Evolutionary conservation across 1,284 basidiomycete genomes (phyloP).

Genomic region (Marasmius sp.): DNA sequence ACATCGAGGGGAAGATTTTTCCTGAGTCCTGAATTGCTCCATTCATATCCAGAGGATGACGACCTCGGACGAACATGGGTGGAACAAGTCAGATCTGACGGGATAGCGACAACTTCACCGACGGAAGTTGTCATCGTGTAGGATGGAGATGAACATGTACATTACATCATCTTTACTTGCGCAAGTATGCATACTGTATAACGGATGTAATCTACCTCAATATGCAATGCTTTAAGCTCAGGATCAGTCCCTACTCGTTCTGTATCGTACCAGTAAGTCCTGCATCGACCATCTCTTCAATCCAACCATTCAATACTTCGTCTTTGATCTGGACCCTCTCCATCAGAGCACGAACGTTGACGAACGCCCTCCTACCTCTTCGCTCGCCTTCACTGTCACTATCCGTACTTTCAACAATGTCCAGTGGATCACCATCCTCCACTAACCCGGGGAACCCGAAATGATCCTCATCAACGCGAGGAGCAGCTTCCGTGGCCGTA

Average conservation of each 20-base stretch:
- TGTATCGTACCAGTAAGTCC: constrained; percentile 23
- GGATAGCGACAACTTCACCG: not conserved
- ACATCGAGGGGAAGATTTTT: constrained; percentile 10
- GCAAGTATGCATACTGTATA: not conserved
- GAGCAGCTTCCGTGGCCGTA: constrained; percentile 66
- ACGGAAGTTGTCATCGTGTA: not conserved
- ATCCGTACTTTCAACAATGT: constrained; percentile 36
- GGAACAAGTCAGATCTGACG: not conserved
- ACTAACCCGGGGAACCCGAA: constrained; percentile 80
- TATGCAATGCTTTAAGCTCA: not conserved
- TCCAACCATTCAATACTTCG: constrained; percentile 72
- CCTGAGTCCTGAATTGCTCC: constrained; percentile 12
- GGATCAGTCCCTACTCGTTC: not conserved
- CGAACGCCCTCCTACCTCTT: constrained; percentile 69
- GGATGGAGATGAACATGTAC: not conserved
- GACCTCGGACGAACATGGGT: constrained; percentile 14
- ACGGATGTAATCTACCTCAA: not conserved
- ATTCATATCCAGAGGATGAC: constrained; percentile 21
- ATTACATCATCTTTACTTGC: not conserved
- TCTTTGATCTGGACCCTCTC: constrained; percentile 68
- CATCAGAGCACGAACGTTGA: constrained; percentile 57
- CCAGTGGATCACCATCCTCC: constrained; percentile 63
- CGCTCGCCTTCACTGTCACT: constrained; percentile 64
- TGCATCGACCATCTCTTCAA: constrained; percentile 76
- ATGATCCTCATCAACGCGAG: constrained; percentile 72